Percentiles rank a stretch among this genome's conserved stretches.
Conservation (phyloP, 192 early-diverging fungal species). For the Tieghemiomyces parasiticus region DNA sequence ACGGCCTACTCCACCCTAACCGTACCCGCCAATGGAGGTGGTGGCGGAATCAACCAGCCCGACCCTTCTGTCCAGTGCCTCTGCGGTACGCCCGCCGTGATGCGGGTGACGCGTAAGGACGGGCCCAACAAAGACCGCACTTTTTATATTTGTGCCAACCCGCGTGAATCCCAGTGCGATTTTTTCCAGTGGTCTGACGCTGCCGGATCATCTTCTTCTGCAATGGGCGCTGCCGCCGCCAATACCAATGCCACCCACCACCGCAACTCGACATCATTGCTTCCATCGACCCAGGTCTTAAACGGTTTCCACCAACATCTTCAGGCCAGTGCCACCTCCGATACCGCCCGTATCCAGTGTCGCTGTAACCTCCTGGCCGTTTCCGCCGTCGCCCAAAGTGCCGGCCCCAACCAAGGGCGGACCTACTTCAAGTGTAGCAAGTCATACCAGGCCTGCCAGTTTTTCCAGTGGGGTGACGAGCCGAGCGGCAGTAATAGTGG, state of each 20-base stretch:
- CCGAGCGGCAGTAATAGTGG: not conserved
- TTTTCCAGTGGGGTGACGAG: conserved; percentile 8
- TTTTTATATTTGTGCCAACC: conserved; percentile 30
- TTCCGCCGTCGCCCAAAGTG: not conserved
- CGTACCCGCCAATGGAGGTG: too few relatives aligned
- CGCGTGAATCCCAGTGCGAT: conserved; percentile 22
- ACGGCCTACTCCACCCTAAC: too few relatives aligned
- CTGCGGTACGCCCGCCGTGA: conserved; percentile 22
- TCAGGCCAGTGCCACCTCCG: not conserved
- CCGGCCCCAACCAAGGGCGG: not conserved
- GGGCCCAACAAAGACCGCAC: conserved; percentile 39
- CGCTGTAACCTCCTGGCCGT: not conserved
- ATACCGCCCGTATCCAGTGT: not conserved
- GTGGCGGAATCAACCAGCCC: too few relatives aligned
- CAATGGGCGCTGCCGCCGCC: not conserved
- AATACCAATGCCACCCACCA: not conserved
- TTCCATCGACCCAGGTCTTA: not conserved
- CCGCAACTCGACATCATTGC: too few relatives aligned
- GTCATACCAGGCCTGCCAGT: not conserved
- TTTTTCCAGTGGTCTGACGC: conserved; percentile 47
- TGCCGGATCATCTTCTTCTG: not conserved
- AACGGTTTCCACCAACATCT: not conserved
- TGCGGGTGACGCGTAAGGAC: conserved; percentile 27
- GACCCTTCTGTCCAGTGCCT: conserved; percentile 19
- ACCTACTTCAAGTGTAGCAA: conserved; percentile 8